Conservation (phyloP, 2,329 filamentous ascomycete genomes). For the Diaporthe ampelina region DNA sequence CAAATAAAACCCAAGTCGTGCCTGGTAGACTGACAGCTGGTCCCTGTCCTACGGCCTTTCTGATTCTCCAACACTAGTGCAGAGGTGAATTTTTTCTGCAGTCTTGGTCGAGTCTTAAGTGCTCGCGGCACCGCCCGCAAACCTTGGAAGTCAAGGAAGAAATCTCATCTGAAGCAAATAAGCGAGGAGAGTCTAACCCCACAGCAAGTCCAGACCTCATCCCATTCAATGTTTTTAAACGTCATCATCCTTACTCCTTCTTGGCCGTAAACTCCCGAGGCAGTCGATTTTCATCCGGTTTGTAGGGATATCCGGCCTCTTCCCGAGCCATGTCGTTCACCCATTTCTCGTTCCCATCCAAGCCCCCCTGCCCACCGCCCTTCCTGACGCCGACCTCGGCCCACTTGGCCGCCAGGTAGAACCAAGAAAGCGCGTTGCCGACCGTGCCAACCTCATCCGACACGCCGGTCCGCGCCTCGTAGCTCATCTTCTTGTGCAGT, state of each 20-base stretch:
- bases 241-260: slow-evolving; percentile 39
- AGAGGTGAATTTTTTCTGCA: not conserved
- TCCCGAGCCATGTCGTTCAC: slow-evolving; percentile 81
- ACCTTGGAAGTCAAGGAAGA: not conserved
- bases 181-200: slow-evolving; percentile 6
- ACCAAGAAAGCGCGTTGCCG: slow-evolving; percentile 82
- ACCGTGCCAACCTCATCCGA: slow-evolving; percentile 87
- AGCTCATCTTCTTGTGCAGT: slow-evolving; percentile 76
- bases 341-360: slow-evolving; percentile 75
- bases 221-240: not conserved
- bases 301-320: slow-evolving; percentile 72
- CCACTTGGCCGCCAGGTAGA: slow-evolving; percentile 81
- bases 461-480: slow-evolving; percentile 74
- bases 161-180: not conserved
- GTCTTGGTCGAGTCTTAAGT: not conserved
- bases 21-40: not conserved
- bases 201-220: not conserved
- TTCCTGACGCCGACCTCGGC: slow-evolving; percentile 65
- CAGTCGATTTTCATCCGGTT: slow-evolving; percentile 71
- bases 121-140: not conserved
- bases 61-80: not conserved
- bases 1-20: slow-evolving; percentile 1
- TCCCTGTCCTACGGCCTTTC: not conserved
- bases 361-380: slow-evolving; percentile 52
- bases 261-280: slow-evolving; percentile 61